phyloP scores from a whole-genome alignment of 2,329 filamentous ascomycete species.

The Botrytis porri region DNA sequence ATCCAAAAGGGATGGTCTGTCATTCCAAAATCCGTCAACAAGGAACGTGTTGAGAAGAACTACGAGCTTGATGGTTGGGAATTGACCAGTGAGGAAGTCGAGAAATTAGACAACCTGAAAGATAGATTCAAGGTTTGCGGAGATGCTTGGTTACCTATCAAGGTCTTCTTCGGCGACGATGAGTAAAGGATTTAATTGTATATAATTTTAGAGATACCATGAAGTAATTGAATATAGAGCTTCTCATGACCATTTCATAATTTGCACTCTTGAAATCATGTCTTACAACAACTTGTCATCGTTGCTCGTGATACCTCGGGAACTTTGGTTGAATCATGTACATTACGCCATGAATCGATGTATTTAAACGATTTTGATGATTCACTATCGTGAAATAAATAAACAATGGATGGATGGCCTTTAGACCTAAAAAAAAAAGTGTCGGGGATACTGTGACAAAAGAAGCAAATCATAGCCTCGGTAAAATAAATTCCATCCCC shows the following conservation, averaged over 20 bases:
- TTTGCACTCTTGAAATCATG: not conserved
- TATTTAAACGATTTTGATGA: not conserved
- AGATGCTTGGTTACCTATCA: slow-evolving; percentile 70
- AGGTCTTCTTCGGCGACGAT: slow-evolving; percentile 81
- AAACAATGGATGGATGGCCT: not conserved
- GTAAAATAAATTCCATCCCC: slow-evolving; percentile 8
- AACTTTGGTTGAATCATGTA: not conserved
- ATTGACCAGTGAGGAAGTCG: slow-evolving; percentile 69
- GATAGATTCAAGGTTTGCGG: slow-evolving; percentile 77
- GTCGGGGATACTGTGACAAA: not conserved
- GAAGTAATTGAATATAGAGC: slow-evolving; percentile 12
- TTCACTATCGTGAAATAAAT: not conserved
- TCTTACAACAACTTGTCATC: not conserved
- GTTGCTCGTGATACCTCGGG: not conserved
- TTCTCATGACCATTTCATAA: not conserved
- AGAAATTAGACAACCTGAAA: slow-evolving; percentile 48
- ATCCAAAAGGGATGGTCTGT: slow-evolving; percentile 78
- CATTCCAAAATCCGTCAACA: slow-evolving; percentile 80
- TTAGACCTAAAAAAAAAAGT: no score
- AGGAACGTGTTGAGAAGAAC: slow-evolving; percentile 71
- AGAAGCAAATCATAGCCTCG: slow-evolving; percentile 16
- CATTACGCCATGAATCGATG: not conserved
- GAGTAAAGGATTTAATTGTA: slow-evolving; percentile 51
- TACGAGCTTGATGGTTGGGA: slow-evolving; percentile 72
- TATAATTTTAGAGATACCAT: slow-evolving; percentile 21